Evolutionary conservation across 2,329 filamentous ascomycete species (phyloP).

Genomic region (Aspergillus costaricaensis): DNA sequence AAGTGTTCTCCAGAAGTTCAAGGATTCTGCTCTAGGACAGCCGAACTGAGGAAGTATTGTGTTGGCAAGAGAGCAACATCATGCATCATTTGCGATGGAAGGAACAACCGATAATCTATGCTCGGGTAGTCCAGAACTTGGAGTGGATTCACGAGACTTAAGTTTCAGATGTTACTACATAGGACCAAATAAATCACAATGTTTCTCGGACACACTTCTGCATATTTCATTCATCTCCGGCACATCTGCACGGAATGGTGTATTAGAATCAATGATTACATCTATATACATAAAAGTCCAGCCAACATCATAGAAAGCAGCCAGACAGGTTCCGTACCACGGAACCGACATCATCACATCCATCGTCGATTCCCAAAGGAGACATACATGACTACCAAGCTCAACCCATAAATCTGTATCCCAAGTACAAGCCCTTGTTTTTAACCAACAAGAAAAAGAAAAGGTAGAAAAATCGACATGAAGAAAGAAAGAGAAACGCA

Average conservation of each 20-base stretch:
- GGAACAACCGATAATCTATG: too few species aligned
- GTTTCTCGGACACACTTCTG: too few species aligned
- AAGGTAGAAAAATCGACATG: not conserved
- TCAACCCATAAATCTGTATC: not conserved
- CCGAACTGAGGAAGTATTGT: too few species aligned
- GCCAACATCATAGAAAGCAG: not conserved
- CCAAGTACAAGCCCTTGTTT: constrained; percentile 11
- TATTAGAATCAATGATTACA: constrained; percentile 7
- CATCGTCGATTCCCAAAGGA: constrained; percentile 10
- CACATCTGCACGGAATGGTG: constrained; percentile 7
- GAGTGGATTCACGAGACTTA: too few species aligned
- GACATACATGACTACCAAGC: not conserved
- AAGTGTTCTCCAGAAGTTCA: too few species aligned
- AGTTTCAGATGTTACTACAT: too few species aligned
- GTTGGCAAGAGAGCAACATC: too few species aligned
- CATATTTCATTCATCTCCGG: not conserved
- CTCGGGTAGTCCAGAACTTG: too few species aligned
- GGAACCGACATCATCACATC: not conserved
- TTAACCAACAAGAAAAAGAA: not conserved
- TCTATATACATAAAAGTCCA: constrained; percentile 11
- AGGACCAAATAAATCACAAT: too few species aligned
- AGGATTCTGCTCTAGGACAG: too few species aligned
- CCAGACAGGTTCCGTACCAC: not conserved
- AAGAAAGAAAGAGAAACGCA: constrained; percentile 10
- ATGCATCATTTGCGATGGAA: too few species aligned